Evolutionary conservation across 108 stramenopile genomes (phyloP).

Genomic region (Cyclotella baltica): DNA sequence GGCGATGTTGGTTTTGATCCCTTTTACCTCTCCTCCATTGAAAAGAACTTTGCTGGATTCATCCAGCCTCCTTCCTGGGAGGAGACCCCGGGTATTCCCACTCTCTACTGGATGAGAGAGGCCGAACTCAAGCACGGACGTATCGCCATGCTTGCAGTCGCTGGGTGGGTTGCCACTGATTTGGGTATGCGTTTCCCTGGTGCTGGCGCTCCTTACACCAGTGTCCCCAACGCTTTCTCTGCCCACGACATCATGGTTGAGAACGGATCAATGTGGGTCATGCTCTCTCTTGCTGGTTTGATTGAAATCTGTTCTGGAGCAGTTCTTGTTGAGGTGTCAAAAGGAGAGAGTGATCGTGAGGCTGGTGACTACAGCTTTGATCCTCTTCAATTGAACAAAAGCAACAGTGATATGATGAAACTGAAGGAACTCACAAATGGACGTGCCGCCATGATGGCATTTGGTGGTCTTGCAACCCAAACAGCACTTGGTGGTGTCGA

Average conservation of each 20-base stretch:
- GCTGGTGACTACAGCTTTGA: constrained; percentile 93
- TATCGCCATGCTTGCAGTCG: constrained; percentile 88
- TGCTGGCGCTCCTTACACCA: constrained; percentile 63
- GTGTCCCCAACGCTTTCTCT: constrained; percentile 82
- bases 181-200: constrained; percentile 86
- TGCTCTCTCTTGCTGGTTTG: constrained; percentile 74
- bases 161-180: constrained; percentile 90
- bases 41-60: constrained; percentile 93
- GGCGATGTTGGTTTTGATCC: constrained; percentile 97
- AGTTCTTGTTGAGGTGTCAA: constrained; percentile 87
- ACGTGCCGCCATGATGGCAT: constrained; percentile 97
- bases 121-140: constrained; percentile 92
- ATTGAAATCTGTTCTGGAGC: constrained; percentile 83
- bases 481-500: constrained; percentile 81
- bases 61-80: constrained; percentile 93
- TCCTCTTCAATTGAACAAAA: constrained; percentile 74
- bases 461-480: constrained; percentile 94
- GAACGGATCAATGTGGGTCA: constrained; percentile 85
- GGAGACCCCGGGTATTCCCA: constrained; percentile 76
- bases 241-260: constrained; percentile 85
- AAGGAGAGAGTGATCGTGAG: constrained; percentile 91
- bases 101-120: constrained; percentile 93
- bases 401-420: constrained; percentile 81
- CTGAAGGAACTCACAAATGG: constrained; percentile 92
- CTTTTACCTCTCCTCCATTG: constrained; percentile 89